phyloP scores from a whole-genome alignment of 768 basidiomycete species.

The Leccinum incarnatum region DNA sequence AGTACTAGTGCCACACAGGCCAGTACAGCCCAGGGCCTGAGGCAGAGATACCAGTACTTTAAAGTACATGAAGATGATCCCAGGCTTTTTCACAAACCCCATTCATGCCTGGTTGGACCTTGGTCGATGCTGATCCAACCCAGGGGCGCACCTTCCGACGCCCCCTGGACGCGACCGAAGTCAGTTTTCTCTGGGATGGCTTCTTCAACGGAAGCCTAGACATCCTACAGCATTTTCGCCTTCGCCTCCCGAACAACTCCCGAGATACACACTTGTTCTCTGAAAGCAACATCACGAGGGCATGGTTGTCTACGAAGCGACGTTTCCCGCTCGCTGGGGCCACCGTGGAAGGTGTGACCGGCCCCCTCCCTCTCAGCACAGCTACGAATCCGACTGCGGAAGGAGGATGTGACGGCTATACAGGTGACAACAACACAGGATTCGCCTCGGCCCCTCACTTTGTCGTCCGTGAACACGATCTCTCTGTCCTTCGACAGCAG shows the following conservation, averaged over 20 bases:
- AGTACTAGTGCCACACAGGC: neutral
- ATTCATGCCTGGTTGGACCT: too few species aligned
- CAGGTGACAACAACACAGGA: neutral
- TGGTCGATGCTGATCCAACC: too few species aligned
- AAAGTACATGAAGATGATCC: neutral
- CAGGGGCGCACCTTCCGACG: constrained; percentile 28
- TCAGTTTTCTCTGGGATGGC: constrained; percentile 41
- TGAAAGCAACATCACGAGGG: constrained; percentile 34
- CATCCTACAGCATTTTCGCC: constrained; percentile 32
- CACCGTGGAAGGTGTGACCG: constrained; percentile 26
- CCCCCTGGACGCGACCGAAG: constrained; percentile 40
- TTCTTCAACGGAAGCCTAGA: constrained; percentile 45
- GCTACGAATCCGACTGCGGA: neutral
- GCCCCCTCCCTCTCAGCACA: neutral
- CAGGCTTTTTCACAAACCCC: too few species aligned
- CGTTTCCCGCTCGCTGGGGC: constrained; percentile 51
- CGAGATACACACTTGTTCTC: constrained; percentile 26
- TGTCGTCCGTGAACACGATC: constrained; percentile 38
- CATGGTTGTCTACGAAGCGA: constrained; percentile 49
- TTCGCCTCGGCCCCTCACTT: constrained; percentile 32
- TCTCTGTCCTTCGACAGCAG: constrained; percentile 29
- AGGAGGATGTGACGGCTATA: too few species aligned
- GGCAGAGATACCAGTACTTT: neutral
- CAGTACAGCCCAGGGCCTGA: neutral
- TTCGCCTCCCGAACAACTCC: constrained; percentile 26